Evolutionary conservation across 495 filamentous ascomycete genomes (phyloP).

Genomic region (Cryomyces minteri): DNA sequence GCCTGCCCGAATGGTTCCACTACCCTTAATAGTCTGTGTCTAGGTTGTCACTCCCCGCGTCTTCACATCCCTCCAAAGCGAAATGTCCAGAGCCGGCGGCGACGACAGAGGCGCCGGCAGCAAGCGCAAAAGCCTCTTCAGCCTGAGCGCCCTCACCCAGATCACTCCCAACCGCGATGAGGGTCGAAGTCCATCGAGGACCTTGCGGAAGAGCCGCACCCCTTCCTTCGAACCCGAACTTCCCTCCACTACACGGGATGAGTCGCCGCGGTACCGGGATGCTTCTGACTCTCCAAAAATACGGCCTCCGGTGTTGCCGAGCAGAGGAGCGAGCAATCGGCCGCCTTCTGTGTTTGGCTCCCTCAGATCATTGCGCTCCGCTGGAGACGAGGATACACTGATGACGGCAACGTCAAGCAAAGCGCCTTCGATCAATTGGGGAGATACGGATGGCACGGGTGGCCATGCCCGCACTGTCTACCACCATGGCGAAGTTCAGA

Average conservation of each 20-base stretch:
- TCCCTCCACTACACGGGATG: too few relatives aligned
- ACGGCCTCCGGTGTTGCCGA: neutral
- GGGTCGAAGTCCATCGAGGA: conserved; percentile 11
- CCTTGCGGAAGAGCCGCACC: neutral
- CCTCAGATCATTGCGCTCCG: conserved; percentile 30
- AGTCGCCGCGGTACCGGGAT: too few relatives aligned
- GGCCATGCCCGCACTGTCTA: conserved; percentile 31
- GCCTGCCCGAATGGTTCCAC: too few relatives aligned
- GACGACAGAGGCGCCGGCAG: conserved; percentile 9
- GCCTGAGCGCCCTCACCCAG: conserved; percentile 8
- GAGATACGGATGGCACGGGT: conserved; percentile 8
- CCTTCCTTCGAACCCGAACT: too few relatives aligned
- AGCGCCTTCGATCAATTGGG: conserved; percentile 12
- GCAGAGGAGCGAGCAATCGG: conserved; percentile 12
- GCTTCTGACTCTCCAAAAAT: neutral
- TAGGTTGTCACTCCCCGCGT: too few relatives aligned
- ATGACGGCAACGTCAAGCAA: conserved; percentile 19
- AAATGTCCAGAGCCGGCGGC: conserved; percentile 11
- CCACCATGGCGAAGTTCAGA: conserved; percentile 62
- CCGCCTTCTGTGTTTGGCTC: conserved; percentile 38
- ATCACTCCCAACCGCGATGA: conserved; percentile 6
- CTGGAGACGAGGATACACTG: conserved; percentile 29
- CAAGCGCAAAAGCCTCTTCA: conserved; percentile 14
- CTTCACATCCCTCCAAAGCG: too few relatives aligned
- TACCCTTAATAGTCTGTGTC: too few relatives aligned